phyloP scores from a whole-genome alignment of 176 grass and related monocot genomes.

The Elymus sibiricus region DNA sequence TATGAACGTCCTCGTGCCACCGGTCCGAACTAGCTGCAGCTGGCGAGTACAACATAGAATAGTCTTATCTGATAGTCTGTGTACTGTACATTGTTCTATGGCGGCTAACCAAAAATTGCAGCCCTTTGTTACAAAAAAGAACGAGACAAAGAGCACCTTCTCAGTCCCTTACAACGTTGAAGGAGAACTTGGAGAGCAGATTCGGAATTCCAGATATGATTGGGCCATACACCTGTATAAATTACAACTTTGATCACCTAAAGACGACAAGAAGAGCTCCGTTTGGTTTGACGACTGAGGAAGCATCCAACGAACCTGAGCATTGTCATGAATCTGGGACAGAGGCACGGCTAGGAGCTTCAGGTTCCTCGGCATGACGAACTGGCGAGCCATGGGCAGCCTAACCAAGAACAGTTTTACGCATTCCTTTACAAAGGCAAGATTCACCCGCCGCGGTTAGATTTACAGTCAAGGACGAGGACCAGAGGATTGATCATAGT shows the following conservation, averaged over 20 bases:
- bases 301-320: neutral
- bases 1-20: too few relatives aligned
- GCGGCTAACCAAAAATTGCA: neutral
- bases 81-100: neutral
- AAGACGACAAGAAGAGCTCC: neutral
- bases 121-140: neutral
- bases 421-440: slow-evolving; percentile 37
- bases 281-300: neutral
- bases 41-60: too few relatives aligned
- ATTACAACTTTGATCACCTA: neutral
- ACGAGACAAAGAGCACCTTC: neutral
- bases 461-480: neutral
- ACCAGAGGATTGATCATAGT: neutral
- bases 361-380: slow-evolving; percentile 47
- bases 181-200: slow-evolving; percentile 57
- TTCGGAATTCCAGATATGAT: slow-evolving; percentile 57
- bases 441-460: neutral
- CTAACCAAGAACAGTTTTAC: slow-evolving; percentile 64
- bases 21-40: too few relatives aligned
- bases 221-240: slow-evolving; percentile 51
- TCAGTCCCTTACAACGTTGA: slow-evolving; percentile 37
- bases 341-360: slow-evolving; percentile 57
- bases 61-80: too few relatives aligned
- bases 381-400: slow-evolving; percentile 41
- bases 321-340: slow-evolving; percentile 55